Base-by-base conservation (phyloP, 306 rosid genomes). In the Pterocarpus santalinus region DNA sequence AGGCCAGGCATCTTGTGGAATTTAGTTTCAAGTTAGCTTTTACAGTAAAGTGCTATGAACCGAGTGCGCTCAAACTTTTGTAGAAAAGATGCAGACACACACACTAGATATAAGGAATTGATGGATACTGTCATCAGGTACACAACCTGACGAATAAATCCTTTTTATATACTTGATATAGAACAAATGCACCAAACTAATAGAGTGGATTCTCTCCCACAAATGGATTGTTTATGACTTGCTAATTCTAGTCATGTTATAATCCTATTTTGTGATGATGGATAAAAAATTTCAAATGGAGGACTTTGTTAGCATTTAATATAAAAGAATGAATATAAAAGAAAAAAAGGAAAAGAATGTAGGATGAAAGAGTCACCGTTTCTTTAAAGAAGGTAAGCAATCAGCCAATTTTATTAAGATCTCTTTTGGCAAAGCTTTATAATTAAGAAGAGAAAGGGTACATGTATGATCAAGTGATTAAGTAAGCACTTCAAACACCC, bases 61-160 rank as follows among this genome's bases (percentile, higher is more conserved):
- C 16, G 36, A 57, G 84, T 82, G 86, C 80, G 70, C 83, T 75
- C 46, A 44, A 78, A 53, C 65, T 67, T 85, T 55, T 80, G 39
- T 53, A 64, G 84, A 70, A 85, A 87, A 85, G 86, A 82, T 17
- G 38, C 57, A 80, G 14, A 47, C 81, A 74, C 86, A 44, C 65
- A 75, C 86, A 55, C 71, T 75, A 78, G 30, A 78, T 58, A 63
- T 63, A 80, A 69, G 75, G 65, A 82, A 87, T 80, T 70, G 80
- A 71, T 86, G 79, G 87, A 82, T 72, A 75, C 87, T 80, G 80
- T 1, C 28, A 22, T 30, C 57, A 69, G 47, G 66, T 65, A 56
- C 84, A 69, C 56, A 69, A 55, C 35, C 63, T 56, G 43, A 53
- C 36, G 91, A 86, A 81, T 89, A 86, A 86, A 79, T 86, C 86